Evolutionary conservation across 805 yeast genomes (phyloP).

Genomic region (Vanderwaltozyma polyspora): DNA sequence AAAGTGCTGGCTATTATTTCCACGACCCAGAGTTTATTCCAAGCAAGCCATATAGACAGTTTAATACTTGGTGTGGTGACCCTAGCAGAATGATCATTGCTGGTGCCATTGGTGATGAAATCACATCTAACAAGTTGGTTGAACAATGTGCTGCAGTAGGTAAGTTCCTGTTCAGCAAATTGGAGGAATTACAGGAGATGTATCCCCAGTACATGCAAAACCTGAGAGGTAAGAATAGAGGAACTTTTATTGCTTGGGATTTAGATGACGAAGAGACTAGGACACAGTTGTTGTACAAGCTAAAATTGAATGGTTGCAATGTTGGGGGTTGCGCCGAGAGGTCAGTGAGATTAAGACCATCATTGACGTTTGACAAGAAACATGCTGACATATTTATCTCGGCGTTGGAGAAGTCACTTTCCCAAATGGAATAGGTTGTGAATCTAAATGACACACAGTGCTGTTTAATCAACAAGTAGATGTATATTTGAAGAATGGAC

Average conservation of each 20-base stretch:
- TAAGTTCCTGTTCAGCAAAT: slow-evolving; percentile 37
- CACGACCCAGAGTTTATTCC: slow-evolving; percentile 49
- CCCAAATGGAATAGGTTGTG: too few species aligned
- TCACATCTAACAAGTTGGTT: slow-evolving; percentile 38
- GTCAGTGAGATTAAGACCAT: slow-evolving; percentile 53
- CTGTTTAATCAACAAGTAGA: too few species aligned
- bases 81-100: slow-evolving; percentile 60
- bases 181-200: slow-evolving; percentile 28
- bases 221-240: slow-evolving; percentile 53
- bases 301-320: slow-evolving; percentile 47
- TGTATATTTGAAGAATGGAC: too few species aligned
- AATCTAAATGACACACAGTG: too few species aligned
- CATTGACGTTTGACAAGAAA: slow-evolving; percentile 47
- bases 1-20: slow-evolving; percentile 63
- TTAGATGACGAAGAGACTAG: slow-evolving; percentile 34
- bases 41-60: slow-evolving; percentile 53
- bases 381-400: slow-evolving; percentile 49
- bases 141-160: slow-evolving; percentile 42
- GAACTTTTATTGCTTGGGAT: slow-evolving; percentile 60
- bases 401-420: slow-evolving; percentile 28
- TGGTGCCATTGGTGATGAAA: slow-evolving; percentile 45
- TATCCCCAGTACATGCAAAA: slow-evolving; percentile 34
- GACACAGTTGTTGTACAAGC: slow-evolving; percentile 34
- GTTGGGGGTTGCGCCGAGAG: slow-evolving; percentile 58
- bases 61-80: slow-evolving; percentile 74